These are phyloP conservation scores for Cyclocybe cylindracea DNA, from an alignment of 768 basidiomycete species.

Conservation along the genomic window DNA sequence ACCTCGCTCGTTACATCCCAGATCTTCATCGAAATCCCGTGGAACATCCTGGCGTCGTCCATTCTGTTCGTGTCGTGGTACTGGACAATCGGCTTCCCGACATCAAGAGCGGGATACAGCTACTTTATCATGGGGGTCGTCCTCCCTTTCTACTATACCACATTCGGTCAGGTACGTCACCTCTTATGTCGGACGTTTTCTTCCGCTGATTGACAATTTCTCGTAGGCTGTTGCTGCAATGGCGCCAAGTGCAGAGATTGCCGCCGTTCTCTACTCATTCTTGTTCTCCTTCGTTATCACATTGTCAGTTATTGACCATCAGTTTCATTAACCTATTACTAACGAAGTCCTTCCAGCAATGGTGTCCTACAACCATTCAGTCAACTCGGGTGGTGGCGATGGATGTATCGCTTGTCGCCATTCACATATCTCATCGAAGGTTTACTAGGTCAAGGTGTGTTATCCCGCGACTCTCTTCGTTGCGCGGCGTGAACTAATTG, in stretches of 20 bases:
- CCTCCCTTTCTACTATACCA: slow-evolving; percentile 21
- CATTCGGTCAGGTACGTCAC: slow-evolving; percentile 26
- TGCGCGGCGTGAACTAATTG: neutral
- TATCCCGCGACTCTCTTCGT: no score
- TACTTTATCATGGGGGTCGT: slow-evolving; percentile 51
- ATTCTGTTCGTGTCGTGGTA: slow-evolving; percentile 70
- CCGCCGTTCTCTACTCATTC: slow-evolving; percentile 51
- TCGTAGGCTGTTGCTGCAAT: slow-evolving; percentile 57
- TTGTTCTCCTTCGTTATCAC: slow-evolving; percentile 59
- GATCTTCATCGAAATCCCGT: slow-evolving; percentile 58
- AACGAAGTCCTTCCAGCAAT: slow-evolving; percentile 32
- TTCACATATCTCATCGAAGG: slow-evolving; percentile 59
- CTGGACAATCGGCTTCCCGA: slow-evolving; percentile 65
- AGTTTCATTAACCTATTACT: neutral
- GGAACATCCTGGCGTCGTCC: slow-evolving; percentile 59
- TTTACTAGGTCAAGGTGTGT: slow-evolving; percentile 29
- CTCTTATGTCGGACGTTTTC: slow-evolving; percentile 17
- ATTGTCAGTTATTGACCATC: slow-evolving; percentile 37
- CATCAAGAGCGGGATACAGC: slow-evolving; percentile 57
- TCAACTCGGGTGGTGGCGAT: slow-evolving; percentile 63
- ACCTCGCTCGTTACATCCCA: slow-evolving; percentile 55
- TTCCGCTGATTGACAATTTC: neutral
- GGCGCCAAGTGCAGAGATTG: slow-evolving; percentile 55
- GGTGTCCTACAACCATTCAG: slow-evolving; percentile 65
- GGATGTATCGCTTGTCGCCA: slow-evolving; percentile 58